Evolutionary conservation across 495 filamentous ascomycete genomes (phyloP), one percentile per base, ranked within the genome.

Genomic region (Aspergillus carlsbadensis): DNA sequence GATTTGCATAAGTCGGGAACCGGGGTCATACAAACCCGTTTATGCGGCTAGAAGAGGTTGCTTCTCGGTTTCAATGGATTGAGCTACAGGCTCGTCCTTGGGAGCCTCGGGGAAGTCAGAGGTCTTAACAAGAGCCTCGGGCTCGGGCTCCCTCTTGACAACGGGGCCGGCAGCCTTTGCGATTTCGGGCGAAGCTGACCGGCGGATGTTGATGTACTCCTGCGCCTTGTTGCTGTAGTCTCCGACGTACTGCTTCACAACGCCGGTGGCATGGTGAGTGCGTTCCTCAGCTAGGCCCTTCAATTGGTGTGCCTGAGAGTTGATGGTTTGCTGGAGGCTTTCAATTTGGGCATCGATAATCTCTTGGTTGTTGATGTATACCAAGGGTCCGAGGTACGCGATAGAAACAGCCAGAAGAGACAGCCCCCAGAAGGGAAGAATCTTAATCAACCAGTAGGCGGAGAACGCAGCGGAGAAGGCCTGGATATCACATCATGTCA

Each of bases 301-400:
- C 57, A 95, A 75, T 74, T 96, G 91, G 59, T 79, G 77, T 35
- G 93, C 88, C 76, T 99, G 93, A 61, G 85, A 78, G 73, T 83
- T 87, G 67, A 94, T 72, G 47, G 93, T 70, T n/a, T 89, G 76
- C 62, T 84, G 78, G 41, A 80, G 82, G 58, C 89, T 82, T 64
- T 81, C 72, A 54, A 99, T 75, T 63, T 97, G 90, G 56, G 81
- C 75, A 70, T 99, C 94, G 65, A 99, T 96, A 59, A 93, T 69
- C 71, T 96, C 91, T 70, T 90, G 86, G 85, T 99, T 98, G 75
- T 83, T 85, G 65, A 90, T 86, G 78, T 98, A 98, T 73, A 95
- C 70, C 52, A 97, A 81, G 35, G 94, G 94, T n/a, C 75, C 86
- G 59, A 96, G 78, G 81, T 96, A 99, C 64, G 85, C 72, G 59